Evolutionary conservation across 2,329 filamentous ascomycete species (phyloP).

Genomic region (Colletotrichum sojae): DNA sequence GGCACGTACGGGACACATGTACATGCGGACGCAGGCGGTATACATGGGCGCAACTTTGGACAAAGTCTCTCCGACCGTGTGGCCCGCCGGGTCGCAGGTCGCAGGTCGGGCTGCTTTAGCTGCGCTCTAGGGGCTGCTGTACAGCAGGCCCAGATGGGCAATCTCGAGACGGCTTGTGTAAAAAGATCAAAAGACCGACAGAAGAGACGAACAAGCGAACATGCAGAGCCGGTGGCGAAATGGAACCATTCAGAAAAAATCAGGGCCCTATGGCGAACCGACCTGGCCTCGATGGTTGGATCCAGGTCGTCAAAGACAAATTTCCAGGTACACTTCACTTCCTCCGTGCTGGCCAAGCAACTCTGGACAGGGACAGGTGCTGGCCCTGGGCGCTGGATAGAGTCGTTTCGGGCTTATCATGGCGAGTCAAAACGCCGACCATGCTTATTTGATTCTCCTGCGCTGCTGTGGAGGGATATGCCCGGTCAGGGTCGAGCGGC

Average conservation of each 20-base stretch:
- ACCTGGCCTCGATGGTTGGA: conserved; percentile 19
- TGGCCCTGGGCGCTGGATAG: conserved; percentile 5
- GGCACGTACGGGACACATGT: conserved; percentile 13
- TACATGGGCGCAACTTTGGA: conserved; percentile 37
- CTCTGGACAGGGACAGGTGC: conserved; percentile 11
- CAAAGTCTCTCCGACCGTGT: conserved; percentile 35
- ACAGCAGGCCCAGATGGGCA: conserved; percentile 41
- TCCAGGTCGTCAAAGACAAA: conserved; percentile 2
- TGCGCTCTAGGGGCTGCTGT: conserved; percentile 23
- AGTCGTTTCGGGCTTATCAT: conserved; percentile 19
- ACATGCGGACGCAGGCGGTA: conserved; percentile 17
- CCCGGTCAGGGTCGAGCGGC: conserved; percentile 47
- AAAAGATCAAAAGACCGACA: conserved; percentile 16
- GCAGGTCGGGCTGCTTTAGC: conserved; percentile 38
- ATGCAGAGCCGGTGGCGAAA: conserved; percentile 54
- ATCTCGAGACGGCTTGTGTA: conserved; percentile 9
- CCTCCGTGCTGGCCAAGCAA: conserved; percentile 16
- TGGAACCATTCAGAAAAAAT: conserved; percentile 53
- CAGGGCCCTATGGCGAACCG: conserved; percentile 48
- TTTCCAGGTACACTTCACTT: conserved; percentile 1
- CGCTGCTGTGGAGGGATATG: conserved; percentile 32
- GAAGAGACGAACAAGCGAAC: conserved; percentile 30
- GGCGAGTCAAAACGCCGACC: conserved; percentile 32
- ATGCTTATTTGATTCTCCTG: conserved; percentile 32
- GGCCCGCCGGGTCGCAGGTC: conserved; percentile 39